phyloP scores from a whole-genome alignment of 1,139 yeast genomes.

The Hemisphaericaspora xylofermentans region DNA sequence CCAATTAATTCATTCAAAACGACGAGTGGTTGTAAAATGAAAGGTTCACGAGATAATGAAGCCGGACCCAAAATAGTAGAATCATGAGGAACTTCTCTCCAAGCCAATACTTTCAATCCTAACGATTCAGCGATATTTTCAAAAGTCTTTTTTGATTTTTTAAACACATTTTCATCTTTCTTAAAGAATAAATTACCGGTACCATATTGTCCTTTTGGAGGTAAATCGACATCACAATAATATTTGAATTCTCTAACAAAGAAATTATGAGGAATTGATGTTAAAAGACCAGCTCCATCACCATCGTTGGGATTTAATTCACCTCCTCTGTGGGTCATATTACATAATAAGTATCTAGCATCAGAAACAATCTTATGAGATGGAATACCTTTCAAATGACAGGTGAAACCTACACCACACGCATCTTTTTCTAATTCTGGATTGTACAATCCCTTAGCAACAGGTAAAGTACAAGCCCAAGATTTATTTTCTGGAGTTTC shows the following conservation, averaged over 20 bases:
- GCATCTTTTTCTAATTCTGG: constrained; percentile 96
- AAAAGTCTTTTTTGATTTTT: constrained; percentile 70
- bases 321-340: constrained; percentile 99
- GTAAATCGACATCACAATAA: constrained; percentile 59
- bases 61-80: constrained; percentile 93
- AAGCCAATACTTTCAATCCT: constrained; percentile 82
- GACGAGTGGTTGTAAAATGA: constrained; percentile 83
- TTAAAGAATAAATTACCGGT: constrained; percentile 92
- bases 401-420: constrained; percentile 97
- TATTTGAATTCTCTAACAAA: constrained; percentile 79
- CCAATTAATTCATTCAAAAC: constrained; percentile 63
- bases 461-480: constrained; percentile 91
- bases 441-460: constrained; percentile 85
- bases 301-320: constrained; percentile 96
- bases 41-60: constrained; percentile 89
- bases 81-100: constrained; percentile 97
- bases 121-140: constrained; percentile 75
- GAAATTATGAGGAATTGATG: constrained; percentile 88
- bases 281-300: constrained; percentile 97
- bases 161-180: constrained; percentile 67
- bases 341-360: constrained; percentile 83
- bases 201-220: constrained; percentile 85
- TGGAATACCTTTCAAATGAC: constrained; percentile 84
- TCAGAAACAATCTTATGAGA: constrained; percentile 94
- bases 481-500: constrained; percentile 78